phyloP scores from a whole-genome alignment of 495 filamentous ascomycete species.

The Aspergillus biplanus region DNA sequence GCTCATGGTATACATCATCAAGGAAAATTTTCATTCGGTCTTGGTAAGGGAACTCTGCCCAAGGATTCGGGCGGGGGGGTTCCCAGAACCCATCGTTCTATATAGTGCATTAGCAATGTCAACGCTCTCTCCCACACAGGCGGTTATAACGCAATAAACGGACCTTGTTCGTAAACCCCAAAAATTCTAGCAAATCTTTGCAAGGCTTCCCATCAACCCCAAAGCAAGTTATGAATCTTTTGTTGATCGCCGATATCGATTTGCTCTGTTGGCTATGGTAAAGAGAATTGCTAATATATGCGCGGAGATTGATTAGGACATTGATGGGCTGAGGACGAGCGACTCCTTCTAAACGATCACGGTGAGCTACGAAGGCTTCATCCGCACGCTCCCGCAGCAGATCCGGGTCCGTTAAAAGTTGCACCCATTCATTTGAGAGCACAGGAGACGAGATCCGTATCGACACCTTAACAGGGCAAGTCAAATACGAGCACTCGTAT shows the following conservation, averaged over 20 bases:
- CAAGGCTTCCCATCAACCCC: constrained; percentile 60
- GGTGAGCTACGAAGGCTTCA: constrained; percentile 56
- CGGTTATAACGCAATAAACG: constrained; percentile 10
- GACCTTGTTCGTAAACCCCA: constrained; percentile 61
- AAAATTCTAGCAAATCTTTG: constrained; percentile 60
- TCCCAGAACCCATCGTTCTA: constrained; percentile 48
- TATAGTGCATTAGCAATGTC: constrained; percentile 21
- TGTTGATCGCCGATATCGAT: constrained; percentile 68
- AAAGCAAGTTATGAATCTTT: constrained; percentile 70
- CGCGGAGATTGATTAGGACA: constrained; percentile 58
- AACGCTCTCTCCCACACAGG: not conserved
- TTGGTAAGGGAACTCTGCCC: constrained; percentile 43
- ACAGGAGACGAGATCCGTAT: constrained; percentile 60
- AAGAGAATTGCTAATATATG: constrained; percentile 67
- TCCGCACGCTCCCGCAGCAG: constrained; percentile 57
- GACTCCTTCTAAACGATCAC: constrained; percentile 60
- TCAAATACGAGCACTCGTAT: constrained; percentile 63
- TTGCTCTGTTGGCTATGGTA: constrained; percentile 47
- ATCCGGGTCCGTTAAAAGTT: constrained; percentile 58
- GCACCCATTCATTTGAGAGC: constrained; percentile 50
- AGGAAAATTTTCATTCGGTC: constrained; percentile 52
- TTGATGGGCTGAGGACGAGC: constrained; percentile 48
- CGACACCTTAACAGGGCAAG: constrained; percentile 58
- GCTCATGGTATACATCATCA: constrained; percentile 59
- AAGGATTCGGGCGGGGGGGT: constrained; percentile 46